A percentile compares a stretch with the other conserved stretches of the same genome.
These are phyloP conservation scores for Phytopythium aichiense DNA, from an alignment of 352 stramenopile genomes.

Conservation along the genomic window DNA sequence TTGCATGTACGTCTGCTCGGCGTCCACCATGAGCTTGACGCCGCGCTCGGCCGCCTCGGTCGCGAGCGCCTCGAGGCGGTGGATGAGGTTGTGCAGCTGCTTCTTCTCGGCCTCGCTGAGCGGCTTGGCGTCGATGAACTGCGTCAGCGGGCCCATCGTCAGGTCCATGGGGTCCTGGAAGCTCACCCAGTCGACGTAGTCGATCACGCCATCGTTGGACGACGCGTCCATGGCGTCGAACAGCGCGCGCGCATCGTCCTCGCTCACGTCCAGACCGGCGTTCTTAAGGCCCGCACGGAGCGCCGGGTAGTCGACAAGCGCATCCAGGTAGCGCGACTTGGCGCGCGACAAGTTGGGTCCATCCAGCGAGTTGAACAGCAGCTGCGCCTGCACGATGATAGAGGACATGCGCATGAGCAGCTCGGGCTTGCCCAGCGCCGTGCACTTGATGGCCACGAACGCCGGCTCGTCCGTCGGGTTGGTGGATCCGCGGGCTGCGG, in stretches of 20 bases:
- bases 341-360: slow-evolving; percentile 71
- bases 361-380: slow-evolving; percentile 93
- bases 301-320: slow-evolving; percentile 77
- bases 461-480: slow-evolving; percentile 52
- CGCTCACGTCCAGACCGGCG: slow-evolving; percentile 55
- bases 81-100: slow-evolving; percentile 90
- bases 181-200: slow-evolving; percentile 95
- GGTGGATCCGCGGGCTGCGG: slow-evolving; percentile 7
- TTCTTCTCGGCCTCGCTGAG: slow-evolving; percentile 85
- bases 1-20: slow-evolving; percentile 97
- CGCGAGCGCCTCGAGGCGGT: slow-evolving; percentile 69
- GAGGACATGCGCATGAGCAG: slow-evolving; percentile 94
- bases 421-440: slow-evolving; percentile 94
- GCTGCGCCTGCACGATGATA: slow-evolving; percentile 90
- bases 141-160: slow-evolving; percentile 81
- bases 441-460: slow-evolving; percentile 97
- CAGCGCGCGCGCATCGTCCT: slow-evolving; percentile 60
- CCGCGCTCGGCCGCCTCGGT: slow-evolving; percentile 57
- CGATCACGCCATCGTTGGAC: slow-evolving; percentile 71
- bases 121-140: slow-evolving; percentile 81
- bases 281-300: slow-evolving; percentile 68
- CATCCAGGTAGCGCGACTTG: slow-evolving; percentile 77
- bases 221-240: slow-evolving; percentile 64
- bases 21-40: slow-evolving; percentile 97
- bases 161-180: slow-evolving; percentile 91